phyloP scores from a whole-genome alignment of 345 rosid genomes.

The Pistacia integerrima region DNA sequence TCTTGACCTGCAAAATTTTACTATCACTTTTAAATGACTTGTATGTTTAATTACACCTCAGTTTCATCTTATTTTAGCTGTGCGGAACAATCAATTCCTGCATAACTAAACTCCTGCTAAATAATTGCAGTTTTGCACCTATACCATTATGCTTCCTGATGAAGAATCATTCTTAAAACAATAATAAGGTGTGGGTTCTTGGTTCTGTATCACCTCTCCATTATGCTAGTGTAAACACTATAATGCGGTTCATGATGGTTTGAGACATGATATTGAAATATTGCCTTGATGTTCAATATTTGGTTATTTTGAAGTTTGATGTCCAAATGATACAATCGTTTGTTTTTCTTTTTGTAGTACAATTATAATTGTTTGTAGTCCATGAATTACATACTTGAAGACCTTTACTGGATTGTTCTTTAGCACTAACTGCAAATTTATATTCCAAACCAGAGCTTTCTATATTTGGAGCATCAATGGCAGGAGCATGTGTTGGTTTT shows the following conservation, averaged over 20 bases:
- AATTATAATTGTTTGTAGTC: neutral
- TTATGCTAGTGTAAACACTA: neutral
- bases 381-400: neutral
- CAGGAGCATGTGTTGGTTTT: conserved; percentile 93
- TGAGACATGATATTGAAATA: neutral
- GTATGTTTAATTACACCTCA: neutral
- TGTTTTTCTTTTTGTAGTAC: neutral
- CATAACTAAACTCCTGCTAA: neutral
- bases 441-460: conserved; percentile 61
- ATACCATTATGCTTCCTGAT: neutral
- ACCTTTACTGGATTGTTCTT: neutral
- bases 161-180: neutral
- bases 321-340: no score
- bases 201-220: neutral
- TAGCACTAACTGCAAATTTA: conserved; percentile 14
- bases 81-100: neutral
- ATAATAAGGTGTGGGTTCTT: neutral
- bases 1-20: neutral
- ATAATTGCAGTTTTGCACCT: neutral
- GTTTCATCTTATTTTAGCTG: neutral
- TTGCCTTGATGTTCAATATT: neutral
- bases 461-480: conserved; percentile 92
- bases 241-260: neutral
- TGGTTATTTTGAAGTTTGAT: conserved; percentile 6
- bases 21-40: neutral